A percentile compares a stretch with the other conserved stretches of the same genome.
These are phyloP conservation scores for Hypoxylon cercidicola DNA, from an alignment of 495 filamentous ascomycete genomes.

Conservation along the genomic window DNA sequence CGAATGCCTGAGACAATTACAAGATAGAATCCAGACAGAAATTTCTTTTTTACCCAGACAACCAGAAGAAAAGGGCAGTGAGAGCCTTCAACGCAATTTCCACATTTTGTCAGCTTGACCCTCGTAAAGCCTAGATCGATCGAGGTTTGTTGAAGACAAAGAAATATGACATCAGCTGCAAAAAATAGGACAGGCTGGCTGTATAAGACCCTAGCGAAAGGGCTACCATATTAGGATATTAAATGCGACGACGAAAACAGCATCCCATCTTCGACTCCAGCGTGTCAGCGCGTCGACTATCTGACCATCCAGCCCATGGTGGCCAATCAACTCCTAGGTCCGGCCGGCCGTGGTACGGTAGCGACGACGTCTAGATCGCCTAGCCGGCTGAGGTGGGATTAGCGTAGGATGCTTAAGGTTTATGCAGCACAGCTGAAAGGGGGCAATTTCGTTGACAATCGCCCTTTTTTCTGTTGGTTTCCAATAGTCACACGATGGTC, in stretches of 20 bases:
- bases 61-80: not conserved
- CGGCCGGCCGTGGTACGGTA: not conserved
- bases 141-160: not conserved
- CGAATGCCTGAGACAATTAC: not conserved
- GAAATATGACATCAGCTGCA: slow-evolving; percentile 6
- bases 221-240: too few species aligned
- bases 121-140: not conserved
- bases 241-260: not conserved
- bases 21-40: not conserved
- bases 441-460: not conserved
- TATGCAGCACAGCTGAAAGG: not conserved
- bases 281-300: too few species aligned
- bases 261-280: not conserved
- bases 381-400: not conserved
- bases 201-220: not conserved
- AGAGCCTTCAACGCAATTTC: slow-evolving; percentile 1
- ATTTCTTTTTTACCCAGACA: not conserved
- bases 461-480: not conserved
- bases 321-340: slow-evolving; percentile 1
- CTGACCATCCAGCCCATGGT: too few species aligned
- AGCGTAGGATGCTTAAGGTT: slow-evolving; percentile 5
- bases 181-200: too few species aligned
- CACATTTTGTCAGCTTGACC: not conserved
- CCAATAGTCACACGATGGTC: not conserved
- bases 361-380: not conserved